Base-by-base conservation (phyloP, 441 rosid genomes). In the Raphanus hybrid region DNA sequence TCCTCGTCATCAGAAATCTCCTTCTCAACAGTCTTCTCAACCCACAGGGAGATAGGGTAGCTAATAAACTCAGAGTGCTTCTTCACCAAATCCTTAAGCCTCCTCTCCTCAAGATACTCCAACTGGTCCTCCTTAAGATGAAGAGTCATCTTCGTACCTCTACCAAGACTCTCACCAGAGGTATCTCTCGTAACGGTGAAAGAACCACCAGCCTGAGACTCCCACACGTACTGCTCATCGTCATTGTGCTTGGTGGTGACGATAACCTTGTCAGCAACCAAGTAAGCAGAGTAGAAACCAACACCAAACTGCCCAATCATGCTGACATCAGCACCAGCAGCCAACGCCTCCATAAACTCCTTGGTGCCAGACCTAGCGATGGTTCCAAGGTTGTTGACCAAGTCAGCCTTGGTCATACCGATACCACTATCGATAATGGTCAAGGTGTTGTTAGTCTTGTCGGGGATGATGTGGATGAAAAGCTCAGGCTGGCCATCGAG, bases 231-330 rank as follows among this genome's bases (percentile, higher is more conserved):
- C 55, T 50, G 55, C 55, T 50, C 55, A 3, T 50, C 55, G 1
- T 50, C 55, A 0, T 50, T 52, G 23, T 52, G 58, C 58, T 52
- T 52, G 58, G 58, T 52, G 58, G 58, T 52, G 58, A 52, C 58
- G 3, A 52, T 2, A 2, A 52, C 58, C 58, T 52, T 52, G 58
- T 52, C 58, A 6, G 58, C 58, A 15, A 52, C 58, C 58, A 52
- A 15, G 23, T 52, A 52, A 6, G 58, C 58, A 52, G 58, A 52
- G 58, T 52, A 52, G 23, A 52, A 52, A 52, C 58, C 58, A 52
- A 52, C 58, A 52, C 58, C 58, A 52, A 52, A 52, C 58, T 52
- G 58, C 15, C 58, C 58, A 52, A 52, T 52, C 23, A 52, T 52
- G 23, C 58, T 52, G 10, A 52, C 58, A 3, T 52, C 58, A 52